A percentile compares a stretch with the other conserved stretches of the same genome.
phyloP scores from a whole-genome alignment of 164 flowering plant species.

The Piper longum region DNA sequence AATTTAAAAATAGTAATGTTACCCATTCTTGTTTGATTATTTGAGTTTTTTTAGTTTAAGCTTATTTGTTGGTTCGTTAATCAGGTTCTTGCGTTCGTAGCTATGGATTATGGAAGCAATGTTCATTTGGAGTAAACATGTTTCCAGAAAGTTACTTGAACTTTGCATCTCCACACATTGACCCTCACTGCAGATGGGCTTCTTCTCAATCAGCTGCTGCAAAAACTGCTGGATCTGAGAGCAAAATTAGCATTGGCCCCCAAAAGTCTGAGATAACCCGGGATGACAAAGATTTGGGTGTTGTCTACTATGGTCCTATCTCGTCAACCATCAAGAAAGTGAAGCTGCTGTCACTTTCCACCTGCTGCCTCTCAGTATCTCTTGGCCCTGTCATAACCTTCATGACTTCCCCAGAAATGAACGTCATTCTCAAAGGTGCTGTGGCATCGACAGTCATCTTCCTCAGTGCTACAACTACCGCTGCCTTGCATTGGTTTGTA shows the following conservation, averaged over 20 bases:
- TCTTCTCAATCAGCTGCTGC: conserved; percentile 35
- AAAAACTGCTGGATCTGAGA: conserved; percentile 29
- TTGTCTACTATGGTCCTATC: conserved; percentile 75
- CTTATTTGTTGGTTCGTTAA: neutral
- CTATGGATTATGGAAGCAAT: conserved; percentile 12
- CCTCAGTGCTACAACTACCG: conserved; percentile 85
- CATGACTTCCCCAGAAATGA: conserved; percentile 74
- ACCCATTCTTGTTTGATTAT: neutral
- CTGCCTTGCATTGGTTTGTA: conserved; percentile 88
- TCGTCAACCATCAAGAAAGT: conserved; percentile 91
- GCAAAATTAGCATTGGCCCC: conserved; percentile 77
- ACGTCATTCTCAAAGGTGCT: conserved; percentile 82
- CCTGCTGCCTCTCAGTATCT: conserved; percentile 91
- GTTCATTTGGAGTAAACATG: conserved; percentile 3
- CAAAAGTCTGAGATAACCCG: conserved; percentile 21
- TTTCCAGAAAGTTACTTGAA: neutral
- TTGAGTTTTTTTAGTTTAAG: neutral
- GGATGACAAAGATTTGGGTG: conserved; percentile 31
- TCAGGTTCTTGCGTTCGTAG: neutral
- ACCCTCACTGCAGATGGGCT: conserved; percentile 43
- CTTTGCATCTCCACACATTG: conserved; percentile 8
- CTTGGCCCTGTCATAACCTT: conserved; percentile 87
- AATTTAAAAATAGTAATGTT: no score
- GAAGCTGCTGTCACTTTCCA: conserved; percentile 84
- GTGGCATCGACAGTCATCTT: conserved; percentile 84